Evolutionary conservation across 2,329 filamentous ascomycete genomes (phyloP).

Genomic region (Neospermospora avenae): DNA sequence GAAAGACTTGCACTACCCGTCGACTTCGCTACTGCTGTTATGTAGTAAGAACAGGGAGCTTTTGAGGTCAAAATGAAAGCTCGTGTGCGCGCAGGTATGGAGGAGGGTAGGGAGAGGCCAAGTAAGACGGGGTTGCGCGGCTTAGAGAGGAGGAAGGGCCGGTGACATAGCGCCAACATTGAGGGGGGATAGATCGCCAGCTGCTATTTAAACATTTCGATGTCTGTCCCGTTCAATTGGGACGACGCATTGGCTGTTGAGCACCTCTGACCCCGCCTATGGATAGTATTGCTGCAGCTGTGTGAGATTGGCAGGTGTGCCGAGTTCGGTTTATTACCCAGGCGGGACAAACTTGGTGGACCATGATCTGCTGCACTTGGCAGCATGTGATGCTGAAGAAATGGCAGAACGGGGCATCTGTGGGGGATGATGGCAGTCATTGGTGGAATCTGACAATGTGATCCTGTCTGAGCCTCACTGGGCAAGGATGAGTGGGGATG

Average conservation of each 20-base stretch:
- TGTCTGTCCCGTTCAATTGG: not conserved
- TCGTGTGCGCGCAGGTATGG: not conserved
- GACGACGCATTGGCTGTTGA: not conserved
- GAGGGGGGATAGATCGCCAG: constrained; percentile 4
- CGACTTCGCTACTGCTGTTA: not conserved
- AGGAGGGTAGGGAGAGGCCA: not conserved
- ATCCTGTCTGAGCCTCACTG: not conserved
- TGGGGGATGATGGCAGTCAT: not conserved
- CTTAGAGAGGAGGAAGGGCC: not conserved
- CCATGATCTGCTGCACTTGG: not conserved
- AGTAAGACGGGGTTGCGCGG: constrained; percentile 1
- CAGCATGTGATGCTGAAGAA: constrained; percentile 1
- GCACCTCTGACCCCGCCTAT: not conserved
- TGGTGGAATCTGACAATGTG: not conserved
- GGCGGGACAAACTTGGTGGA: not conserved
- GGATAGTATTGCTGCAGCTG: not conserved
- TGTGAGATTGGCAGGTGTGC: constrained; percentile 1
- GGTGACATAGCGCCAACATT: constrained; percentile 11
- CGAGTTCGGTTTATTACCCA: not conserved
- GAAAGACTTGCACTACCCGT: not conserved
- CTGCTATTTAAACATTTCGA: constrained; percentile 7
- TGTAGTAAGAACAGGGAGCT: not conserved
- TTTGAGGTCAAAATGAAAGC: not conserved
- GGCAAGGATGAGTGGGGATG: not conserved
- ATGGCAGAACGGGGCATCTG: not conserved